Base-by-base conservation (phyloP, 257 asterid species). In the Solanum clarkiae region DNA sequence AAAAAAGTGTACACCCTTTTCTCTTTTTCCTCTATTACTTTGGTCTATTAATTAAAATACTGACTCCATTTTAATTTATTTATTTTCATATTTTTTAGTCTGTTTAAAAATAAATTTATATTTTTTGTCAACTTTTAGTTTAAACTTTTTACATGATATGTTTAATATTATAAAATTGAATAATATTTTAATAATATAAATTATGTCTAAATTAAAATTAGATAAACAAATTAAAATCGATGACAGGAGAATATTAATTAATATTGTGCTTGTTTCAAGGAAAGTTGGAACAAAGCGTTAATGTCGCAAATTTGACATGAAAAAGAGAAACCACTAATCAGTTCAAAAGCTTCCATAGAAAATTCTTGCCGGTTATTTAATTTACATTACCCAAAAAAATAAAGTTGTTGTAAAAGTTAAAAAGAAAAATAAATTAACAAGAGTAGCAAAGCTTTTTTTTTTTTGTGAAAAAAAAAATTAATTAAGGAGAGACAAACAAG, bases 241-340 rank as follows among this genome's bases (percentile, higher is more conserved):
- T 3, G 40, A 36, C 6, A 4, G 5, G 40, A 36, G 7, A 36
- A 36, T 36, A 36, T 36, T 36, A 36, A 4, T 36, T 36, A 36
- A 36, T 36, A 36, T 36, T 36, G 42, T 36, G 6, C 6, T 36
- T 36, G 89, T 91, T 84, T 90, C 97, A 84, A 93, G 97, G 90
- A 86, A 90, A 71, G 85, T 45, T 84, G 60, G 55, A 83, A 74
- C 63, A 55, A 70, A 86, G 92, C 93, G 89, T 80, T 87, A 59
- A 91, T 89, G 92, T 84, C 92, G 92, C 88, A 68, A 84, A 83
- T 86, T 87, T 93, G 95, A 92, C 91, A 86, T 80, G 92, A 88
- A 88, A 92, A 95, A 94, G 96, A 88, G 95, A 88, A 93, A 92
- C 96, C 91, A 90, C 54, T 77, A 79, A 84, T 68, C 92, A 92